phyloP scores from a whole-genome alignment of 1,284 basidiomycete species.

The Cutaneotrichosporon sp. region DNA sequence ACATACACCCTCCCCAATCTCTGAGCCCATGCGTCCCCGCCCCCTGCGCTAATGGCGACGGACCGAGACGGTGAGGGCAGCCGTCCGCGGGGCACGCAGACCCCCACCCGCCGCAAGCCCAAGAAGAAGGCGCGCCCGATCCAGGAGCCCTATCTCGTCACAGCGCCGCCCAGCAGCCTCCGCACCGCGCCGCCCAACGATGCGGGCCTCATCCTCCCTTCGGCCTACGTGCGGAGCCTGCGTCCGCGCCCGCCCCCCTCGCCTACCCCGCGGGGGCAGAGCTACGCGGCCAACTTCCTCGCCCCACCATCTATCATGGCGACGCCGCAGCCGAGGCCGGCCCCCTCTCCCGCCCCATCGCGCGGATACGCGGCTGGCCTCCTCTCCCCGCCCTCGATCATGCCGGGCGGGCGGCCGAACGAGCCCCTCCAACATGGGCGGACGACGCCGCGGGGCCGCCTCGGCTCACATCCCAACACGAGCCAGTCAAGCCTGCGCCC shows the following conservation, averaged over 20 bases:
- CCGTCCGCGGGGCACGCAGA: neutral
- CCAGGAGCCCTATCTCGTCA: constrained; percentile 44
- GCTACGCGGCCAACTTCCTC: constrained; percentile 40
- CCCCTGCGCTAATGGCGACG: neutral
- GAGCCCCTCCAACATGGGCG: constrained; percentile 4
- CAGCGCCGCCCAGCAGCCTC: constrained; percentile 38
- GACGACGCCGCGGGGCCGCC: neutral
- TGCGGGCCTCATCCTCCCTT: constrained; percentile 28
- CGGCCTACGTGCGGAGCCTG: constrained; percentile 31
- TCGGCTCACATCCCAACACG: neutral
- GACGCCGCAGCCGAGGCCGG: constrained; percentile 7
- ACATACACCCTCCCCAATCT: neutral
- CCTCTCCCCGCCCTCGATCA: constrained; percentile 42
- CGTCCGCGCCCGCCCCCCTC: constrained; percentile 29
- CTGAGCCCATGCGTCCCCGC: neutral
- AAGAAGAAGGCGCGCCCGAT: constrained; percentile 39
- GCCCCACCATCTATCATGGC: constrained; percentile 45
- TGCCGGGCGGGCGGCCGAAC: constrained; percentile 35
- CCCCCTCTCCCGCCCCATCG: neutral
- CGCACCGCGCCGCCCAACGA: constrained; percentile 2
- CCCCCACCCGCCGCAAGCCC: neutral
- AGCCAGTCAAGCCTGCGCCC: neutral
- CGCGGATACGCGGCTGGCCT: constrained; percentile 37
- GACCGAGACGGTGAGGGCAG: neutral
- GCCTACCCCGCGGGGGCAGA: neutral